Percentiles rank a stretch among this genome's conserved stretches.
Conservation (phyloP, 352 stramenopile species). For the Phytophthora europaea region DNA sequence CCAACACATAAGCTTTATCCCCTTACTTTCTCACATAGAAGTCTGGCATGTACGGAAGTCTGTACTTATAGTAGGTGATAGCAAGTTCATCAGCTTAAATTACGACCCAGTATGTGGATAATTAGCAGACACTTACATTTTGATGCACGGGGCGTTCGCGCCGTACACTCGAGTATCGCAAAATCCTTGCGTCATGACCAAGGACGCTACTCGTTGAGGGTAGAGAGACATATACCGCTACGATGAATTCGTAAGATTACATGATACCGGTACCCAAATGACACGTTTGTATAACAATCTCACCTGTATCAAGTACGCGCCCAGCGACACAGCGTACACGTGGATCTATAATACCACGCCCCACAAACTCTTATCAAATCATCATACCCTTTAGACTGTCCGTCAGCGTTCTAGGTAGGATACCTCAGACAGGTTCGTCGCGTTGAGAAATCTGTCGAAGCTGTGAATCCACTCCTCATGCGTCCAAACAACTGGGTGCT, state of each 20-base stretch:
- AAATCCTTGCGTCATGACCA: slow-evolving; percentile 76
- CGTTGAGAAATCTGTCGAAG: slow-evolving; percentile 83
- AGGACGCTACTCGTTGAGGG: slow-evolving; percentile 62
- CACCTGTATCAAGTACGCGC: slow-evolving; percentile 79
- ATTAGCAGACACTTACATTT: slow-evolving; percentile 49
- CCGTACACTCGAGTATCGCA: slow-evolving; percentile 60
- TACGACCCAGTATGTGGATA: neutral
- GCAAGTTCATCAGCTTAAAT: neutral
- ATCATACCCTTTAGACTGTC: neutral
- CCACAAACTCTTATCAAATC: slow-evolving; percentile 3
- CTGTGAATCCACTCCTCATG: slow-evolving; percentile 87
- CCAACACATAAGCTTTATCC: neutral
- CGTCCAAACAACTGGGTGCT: slow-evolving; percentile 80
- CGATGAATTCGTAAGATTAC: neutral
- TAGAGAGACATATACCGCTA: slow-evolving; percentile 73
- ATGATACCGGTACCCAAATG: neutral
- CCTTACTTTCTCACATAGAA: slow-evolving; percentile 81
- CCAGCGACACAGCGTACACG: slow-evolving; percentile 76
- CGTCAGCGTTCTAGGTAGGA: neutral
- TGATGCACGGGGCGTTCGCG: slow-evolving; percentile 56
- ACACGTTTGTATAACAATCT: neutral
- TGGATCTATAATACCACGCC: slow-evolving; percentile 47
- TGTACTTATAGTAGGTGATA: slow-evolving; percentile 31
- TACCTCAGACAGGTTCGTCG: slow-evolving; percentile 59
- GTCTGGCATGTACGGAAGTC: slow-evolving; percentile 72